Evolutionary conservation across 169 alveolate species (phyloP).

Genomic region (Babesia sp.): DNA sequence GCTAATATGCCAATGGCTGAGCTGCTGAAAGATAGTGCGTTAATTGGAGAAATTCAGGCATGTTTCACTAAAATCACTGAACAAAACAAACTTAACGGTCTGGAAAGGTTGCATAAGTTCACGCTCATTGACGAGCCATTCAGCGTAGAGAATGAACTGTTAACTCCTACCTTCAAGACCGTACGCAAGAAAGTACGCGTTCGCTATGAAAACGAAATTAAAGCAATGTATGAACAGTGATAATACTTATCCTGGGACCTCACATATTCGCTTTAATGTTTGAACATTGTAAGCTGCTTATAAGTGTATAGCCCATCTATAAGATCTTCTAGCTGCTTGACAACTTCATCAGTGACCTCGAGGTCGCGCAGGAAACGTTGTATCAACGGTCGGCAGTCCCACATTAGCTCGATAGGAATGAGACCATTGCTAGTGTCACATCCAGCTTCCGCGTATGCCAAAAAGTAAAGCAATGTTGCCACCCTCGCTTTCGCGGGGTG

Average conservation of each 20-base stretch:
- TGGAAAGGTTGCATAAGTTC: constrained; percentile 81
- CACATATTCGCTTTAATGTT: not conserved
- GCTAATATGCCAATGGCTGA: constrained; percentile 11
- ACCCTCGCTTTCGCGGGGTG: not conserved
- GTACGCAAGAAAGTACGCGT: constrained; percentile 79
- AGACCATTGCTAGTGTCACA: not conserved
- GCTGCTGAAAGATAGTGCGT: constrained; percentile 16
- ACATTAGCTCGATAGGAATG: not conserved
- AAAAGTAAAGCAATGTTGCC: constrained; percentile 18
- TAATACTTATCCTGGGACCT: not conserved
- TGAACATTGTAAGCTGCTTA: constrained; percentile 4
- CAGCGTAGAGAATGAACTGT: constrained; percentile 83
- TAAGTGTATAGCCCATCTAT: not conserved
- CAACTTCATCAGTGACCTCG: not conserved
- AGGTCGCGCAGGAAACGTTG: not conserved
- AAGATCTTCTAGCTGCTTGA: not conserved
- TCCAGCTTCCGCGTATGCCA: constrained; percentile 34
- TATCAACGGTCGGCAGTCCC: not conserved
- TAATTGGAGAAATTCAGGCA: constrained; percentile 31
- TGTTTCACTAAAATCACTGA: constrained; percentile 62
- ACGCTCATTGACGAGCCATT: constrained; percentile 82
- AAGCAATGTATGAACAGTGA: constrained; percentile 68
- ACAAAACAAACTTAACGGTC: constrained; percentile 66
- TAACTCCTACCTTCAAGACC: constrained; percentile 92
- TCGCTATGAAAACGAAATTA: constrained; percentile 59